Percentiles rank a stretch among this genome's conserved stretches.
These are phyloP conservation scores for Drechslerella coelobrocha DNA, from an alignment of 2,329 filamentous ascomycete genomes.

Conservation along the genomic window DNA sequence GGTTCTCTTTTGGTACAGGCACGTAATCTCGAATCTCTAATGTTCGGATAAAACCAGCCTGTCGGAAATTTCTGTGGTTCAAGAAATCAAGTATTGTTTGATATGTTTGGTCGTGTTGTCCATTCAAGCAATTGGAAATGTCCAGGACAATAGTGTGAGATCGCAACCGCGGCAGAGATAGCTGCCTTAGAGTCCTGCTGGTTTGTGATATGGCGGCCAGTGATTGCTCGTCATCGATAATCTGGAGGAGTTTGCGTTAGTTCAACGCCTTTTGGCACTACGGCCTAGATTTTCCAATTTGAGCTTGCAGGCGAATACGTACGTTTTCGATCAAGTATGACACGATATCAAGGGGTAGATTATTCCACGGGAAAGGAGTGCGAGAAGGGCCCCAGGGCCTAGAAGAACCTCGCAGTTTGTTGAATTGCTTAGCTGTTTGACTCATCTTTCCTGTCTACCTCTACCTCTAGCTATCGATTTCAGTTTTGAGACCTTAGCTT, in stretches of 20 bases:
- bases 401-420: no score
- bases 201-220: slow-evolving; percentile 28
- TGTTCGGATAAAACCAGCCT: slow-evolving; percentile 11
- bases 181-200: slow-evolving; percentile 11
- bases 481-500: no score
- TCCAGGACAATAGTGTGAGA: slow-evolving; percentile 38
- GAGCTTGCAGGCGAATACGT: no score
- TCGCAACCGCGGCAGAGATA: slow-evolving; percentile 22
- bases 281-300: background rate
- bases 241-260: slow-evolving; percentile 12
- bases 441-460: no score
- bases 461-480: no score
- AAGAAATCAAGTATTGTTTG: slow-evolving; percentile 28
- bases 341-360: no score
- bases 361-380: no score
- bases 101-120: background rate
- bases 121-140: slow-evolving; percentile 12
- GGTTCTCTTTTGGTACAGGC: background rate
- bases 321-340: background rate
- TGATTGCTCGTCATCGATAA: slow-evolving; percentile 31
- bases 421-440: no score
- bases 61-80: slow-evolving; percentile 10
- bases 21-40: slow-evolving; percentile 33
- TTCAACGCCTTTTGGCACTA: no score
- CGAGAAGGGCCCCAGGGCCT: no score